A percentile compares a stretch with the other conserved stretches of the same genome.
These are phyloP conservation scores for Leptographium lundbergii DNA, from an alignment of 2,329 filamentous ascomycete species.

Conservation along the genomic window DNA sequence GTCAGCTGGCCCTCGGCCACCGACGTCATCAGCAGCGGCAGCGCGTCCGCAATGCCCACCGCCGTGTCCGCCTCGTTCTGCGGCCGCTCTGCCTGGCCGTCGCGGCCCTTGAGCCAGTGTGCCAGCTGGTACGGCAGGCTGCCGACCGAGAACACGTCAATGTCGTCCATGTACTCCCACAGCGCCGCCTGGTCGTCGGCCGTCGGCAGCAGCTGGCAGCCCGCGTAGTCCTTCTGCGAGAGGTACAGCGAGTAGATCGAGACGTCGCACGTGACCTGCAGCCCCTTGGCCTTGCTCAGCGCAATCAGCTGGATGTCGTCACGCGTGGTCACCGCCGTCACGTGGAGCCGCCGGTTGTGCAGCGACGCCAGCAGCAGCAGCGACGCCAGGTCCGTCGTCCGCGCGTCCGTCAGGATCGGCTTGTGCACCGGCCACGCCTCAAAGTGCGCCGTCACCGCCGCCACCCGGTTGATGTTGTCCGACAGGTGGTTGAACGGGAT, in stretches of 20 bases:
- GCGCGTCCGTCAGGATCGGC: slow-evolving; percentile 70
- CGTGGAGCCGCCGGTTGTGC: slow-evolving; percentile 65
- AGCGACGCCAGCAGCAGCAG: slow-evolving; percentile 66
- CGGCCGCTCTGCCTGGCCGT: slow-evolving; percentile 19
- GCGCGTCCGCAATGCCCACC: slow-evolving; percentile 58
- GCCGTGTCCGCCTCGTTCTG: slow-evolving; percentile 32
- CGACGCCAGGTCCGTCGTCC: slow-evolving; percentile 69
- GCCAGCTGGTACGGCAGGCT: slow-evolving; percentile 68
- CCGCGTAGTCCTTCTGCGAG: slow-evolving; percentile 56
- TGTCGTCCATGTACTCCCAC: slow-evolving; percentile 60
- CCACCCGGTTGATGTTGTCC: slow-evolving; percentile 74
- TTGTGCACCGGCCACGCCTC: slow-evolving; percentile 66
- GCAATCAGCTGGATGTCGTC: slow-evolving; percentile 69
- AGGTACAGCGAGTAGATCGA: slow-evolving; percentile 71
- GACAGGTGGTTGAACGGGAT: slow-evolving; percentile 73
- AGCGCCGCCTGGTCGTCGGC: slow-evolving; percentile 56
- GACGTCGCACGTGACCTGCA: slow-evolving; percentile 72
- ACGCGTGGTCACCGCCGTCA: slow-evolving; percentile 69
- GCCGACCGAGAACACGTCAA: slow-evolving; percentile 70
- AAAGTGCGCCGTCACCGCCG: slow-evolving; percentile 67
- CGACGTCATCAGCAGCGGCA: slow-evolving; percentile 64
- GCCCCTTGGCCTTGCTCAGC: slow-evolving; percentile 67
- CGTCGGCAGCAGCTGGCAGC: slow-evolving; percentile 54
- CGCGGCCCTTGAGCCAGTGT: slow-evolving; percentile 29
- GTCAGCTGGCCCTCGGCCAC: slow-evolving; percentile 62